Conservation (phyloP, 331 rosid species). For the Saraca asoca region DNA sequence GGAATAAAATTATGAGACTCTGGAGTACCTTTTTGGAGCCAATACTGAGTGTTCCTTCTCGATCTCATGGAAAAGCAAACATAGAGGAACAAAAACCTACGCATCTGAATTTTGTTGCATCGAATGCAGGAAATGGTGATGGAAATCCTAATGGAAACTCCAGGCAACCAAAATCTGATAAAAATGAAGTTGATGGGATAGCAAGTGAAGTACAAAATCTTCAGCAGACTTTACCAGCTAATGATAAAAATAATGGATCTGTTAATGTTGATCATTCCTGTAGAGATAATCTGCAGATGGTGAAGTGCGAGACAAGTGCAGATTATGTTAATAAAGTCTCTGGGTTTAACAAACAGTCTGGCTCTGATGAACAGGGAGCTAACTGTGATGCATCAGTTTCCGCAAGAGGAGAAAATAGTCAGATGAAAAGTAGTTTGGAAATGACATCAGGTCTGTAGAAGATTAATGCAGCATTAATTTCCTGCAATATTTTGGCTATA, state of each 20-base stretch:
- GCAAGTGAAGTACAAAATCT: slow-evolving; percentile 50
- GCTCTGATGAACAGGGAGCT: slow-evolving; percentile 53
- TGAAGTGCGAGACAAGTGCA: slow-evolving; percentile 54
- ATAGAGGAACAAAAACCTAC: slow-evolving; percentile 60
- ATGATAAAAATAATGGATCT: slow-evolving; percentile 67
- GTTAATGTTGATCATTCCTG: slow-evolving; percentile 41
- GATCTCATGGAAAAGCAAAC: slow-evolving; percentile 50
- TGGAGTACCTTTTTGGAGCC: slow-evolving; percentile 75
- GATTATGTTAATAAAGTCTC: slow-evolving; percentile 54
- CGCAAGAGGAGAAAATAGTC: slow-evolving; percentile 56
- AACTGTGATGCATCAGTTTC: slow-evolving; percentile 46
- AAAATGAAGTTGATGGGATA: slow-evolving; percentile 56
- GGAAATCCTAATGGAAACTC: slow-evolving; percentile 58
- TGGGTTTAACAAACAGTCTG: slow-evolving; percentile 48
- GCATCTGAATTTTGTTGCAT: slow-evolving; percentile 44
- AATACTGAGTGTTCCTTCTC: slow-evolving; percentile 70
- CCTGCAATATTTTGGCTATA: slow-evolving; percentile 9
- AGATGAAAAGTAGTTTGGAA: slow-evolving; percentile 56
- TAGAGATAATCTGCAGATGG: slow-evolving; percentile 52
- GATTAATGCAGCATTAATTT: slow-evolving; percentile 15
- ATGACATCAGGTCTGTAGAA: slow-evolving; percentile 61
- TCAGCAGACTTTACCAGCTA: slow-evolving; percentile 46
- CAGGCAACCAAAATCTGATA: slow-evolving; percentile 54
- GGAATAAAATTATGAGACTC: slow-evolving; percentile 70
- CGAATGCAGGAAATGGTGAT: slow-evolving; percentile 56